Base-by-base conservation (phyloP, 805 yeast genomes). In the Lachancea meyersii region DNA sequence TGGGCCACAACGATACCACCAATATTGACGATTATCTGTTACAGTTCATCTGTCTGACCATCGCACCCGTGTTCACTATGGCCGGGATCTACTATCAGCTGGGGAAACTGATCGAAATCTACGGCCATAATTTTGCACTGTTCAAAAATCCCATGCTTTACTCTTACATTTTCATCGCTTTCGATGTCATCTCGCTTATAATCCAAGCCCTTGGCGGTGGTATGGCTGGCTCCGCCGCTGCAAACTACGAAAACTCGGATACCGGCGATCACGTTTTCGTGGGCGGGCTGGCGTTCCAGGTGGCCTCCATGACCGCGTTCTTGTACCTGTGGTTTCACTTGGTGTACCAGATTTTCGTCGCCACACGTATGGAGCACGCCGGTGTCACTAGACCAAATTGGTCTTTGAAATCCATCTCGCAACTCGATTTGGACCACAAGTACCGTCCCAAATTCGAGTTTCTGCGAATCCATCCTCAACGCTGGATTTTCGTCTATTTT, bases 21-120 rank as follows among this genome's bases (percentile, higher is more conserved):
- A 54, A 63, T 28, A 48, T 63, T 31, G 59, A 70, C 39, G 65
- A 70, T 22, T 87, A 71, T 54, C 55, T 82, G 33, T 63, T 80
- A 52, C 94, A 87, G 60, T 73, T 82, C 48, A 73, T 80, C 43
- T 70, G 80, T 53, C 64, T 86, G 43, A 85, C 91, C 0, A 62
- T 87, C 37, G 91, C 86, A 0, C 96, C 96, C 0, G 86, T 86
- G 17, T 82, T 87, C 59, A 68, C 84, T 35, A 82, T 85, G 85
- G 96, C 84, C 3, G 95, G 91, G 1, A 69, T 87, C 2, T 88
- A 87, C 63, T 82, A 73, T 50, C 68, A 79, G 41, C 63, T 87
- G 49, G 87, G 83, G 5, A 82, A 85, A 60, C 52, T 82, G 38
- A 68, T 80, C 36, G 77, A 80, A 43, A 61, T 85, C 1, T 79